phyloP scores from a whole-genome alignment of 345 rosid species.

The thale cress (Arabidopsis thaliana) region TAIR10.1 NC_003075.7:2109001-2109500 shows the following conservation, averaged over 20 bases:
- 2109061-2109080: too few species aligned
- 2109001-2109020: too few species aligned
- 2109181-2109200: not conserved
- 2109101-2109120: too few species aligned
- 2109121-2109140: too few species aligned
- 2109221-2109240: not conserved
- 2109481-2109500: too few species aligned
- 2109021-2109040: too few species aligned
- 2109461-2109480: too few species aligned
- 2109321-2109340: not conserved
- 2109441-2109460: not conserved
- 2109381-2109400: not conserved
- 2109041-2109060: too few species aligned
- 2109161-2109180: not conserved
- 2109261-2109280: not conserved
- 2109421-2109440: not conserved
- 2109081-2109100: too few species aligned
- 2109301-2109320: not conserved
- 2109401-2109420: not conserved
- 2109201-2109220: not conserved
- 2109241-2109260: too few species aligned
- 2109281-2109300: not conserved
- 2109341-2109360: not conserved
- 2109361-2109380: not conserved
- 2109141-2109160: too few species aligned